Evolutionary conservation across 2,329 filamentous ascomycete species (phyloP).

Genomic region (Lachnellula hyalina): DNA sequence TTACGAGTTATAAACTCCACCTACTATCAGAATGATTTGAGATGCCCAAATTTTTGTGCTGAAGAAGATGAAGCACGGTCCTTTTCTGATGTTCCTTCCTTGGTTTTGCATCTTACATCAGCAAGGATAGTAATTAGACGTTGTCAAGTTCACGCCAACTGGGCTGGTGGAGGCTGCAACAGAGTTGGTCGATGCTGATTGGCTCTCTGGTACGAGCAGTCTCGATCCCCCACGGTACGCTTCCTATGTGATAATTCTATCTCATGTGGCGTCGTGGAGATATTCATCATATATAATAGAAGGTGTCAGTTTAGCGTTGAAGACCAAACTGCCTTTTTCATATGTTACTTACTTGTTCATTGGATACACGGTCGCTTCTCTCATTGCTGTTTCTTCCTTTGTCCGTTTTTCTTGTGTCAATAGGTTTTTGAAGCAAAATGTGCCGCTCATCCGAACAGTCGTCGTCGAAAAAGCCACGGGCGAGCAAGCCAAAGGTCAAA

Average conservation of each 20-base stretch:
- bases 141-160: no score
- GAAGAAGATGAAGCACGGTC: no score
- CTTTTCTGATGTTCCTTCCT: not conserved
- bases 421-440: not conserved
- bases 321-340: not conserved
- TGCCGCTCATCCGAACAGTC: not conserved
- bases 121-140: not conserved
- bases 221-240: not conserved
- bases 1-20: no score
- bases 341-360: no score
- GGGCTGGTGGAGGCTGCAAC: not conserved
- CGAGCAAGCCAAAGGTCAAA: conserved; percentile 47
- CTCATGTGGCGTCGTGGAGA: not conserved
- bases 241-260: not conserved
- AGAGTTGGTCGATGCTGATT: not conserved
- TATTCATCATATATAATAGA: not conserved
- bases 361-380: not conserved
- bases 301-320: not conserved
- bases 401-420: not conserved
- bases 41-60: no score
- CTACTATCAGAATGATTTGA: no score
- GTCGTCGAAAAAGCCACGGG: conserved; percentile 16
- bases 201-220: not conserved
- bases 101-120: conserved; percentile 7
- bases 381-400: not conserved